Conservation (phyloP, 768 basidiomycete species). For the Hydnomerulius pinastri region DNA sequence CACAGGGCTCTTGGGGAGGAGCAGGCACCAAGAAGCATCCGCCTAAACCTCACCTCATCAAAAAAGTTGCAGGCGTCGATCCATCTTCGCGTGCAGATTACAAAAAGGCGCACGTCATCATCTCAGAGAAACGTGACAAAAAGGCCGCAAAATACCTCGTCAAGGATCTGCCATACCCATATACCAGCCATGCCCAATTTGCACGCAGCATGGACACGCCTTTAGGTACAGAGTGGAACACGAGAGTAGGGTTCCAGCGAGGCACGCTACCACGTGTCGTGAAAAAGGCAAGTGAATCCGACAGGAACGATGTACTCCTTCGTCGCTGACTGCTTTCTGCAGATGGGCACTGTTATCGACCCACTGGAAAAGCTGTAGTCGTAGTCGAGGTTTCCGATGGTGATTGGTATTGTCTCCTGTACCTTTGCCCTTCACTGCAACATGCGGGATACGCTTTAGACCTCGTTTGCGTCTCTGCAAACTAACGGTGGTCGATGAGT, state of each 20-base stretch:
- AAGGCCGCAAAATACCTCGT: conserved; percentile 89
- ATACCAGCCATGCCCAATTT: conserved; percentile 91
- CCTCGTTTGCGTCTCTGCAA: neutral
- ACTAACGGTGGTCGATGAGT: conserved; percentile 14
- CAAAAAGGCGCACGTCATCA: conserved; percentile 85
- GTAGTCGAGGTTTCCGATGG: neutral
- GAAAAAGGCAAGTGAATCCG: conserved; percentile 63
- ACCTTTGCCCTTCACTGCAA: conserved; percentile 3
- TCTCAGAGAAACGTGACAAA: conserved; percentile 94
- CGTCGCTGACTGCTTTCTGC: conserved; percentile 10
- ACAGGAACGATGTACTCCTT: conserved; percentile 4
- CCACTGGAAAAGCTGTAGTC: conserved; percentile 59
- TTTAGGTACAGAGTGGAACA: conserved; percentile 92
- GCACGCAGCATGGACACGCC: conserved; percentile 82
- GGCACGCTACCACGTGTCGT: conserved; percentile 83
- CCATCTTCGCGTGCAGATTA: conserved; percentile 82
- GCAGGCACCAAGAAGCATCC: conserved; percentile 60
- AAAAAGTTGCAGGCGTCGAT: conserved; percentile 80
- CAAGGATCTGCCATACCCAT: conserved; percentile 92
- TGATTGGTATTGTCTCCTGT: no score
- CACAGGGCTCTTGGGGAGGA: conserved; percentile 95
- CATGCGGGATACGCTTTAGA: neutral
- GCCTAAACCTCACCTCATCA: conserved; percentile 73
- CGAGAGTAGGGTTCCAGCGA: conserved; percentile 78
- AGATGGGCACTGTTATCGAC: conserved; percentile 74